Evolutionary conservation across 2,329 filamentous ascomycete species (phyloP).

Genomic region (Fusarium siculi): DNA sequence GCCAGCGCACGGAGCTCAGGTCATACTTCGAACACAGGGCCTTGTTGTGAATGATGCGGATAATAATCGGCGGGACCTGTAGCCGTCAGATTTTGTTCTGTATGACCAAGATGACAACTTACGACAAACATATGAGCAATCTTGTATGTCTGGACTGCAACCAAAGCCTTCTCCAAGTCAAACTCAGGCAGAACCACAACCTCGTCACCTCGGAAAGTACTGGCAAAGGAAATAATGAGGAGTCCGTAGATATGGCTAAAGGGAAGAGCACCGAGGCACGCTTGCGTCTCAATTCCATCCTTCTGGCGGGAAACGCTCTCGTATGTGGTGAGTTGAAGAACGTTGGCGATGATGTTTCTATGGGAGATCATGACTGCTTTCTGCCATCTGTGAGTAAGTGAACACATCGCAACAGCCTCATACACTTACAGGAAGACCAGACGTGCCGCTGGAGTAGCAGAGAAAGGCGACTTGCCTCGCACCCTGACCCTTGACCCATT

Average conservation of each 20-base stretch:
- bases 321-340: background rate
- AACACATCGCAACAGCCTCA: accelerated
- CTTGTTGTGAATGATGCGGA: background rate
- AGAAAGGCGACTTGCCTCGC: background rate
- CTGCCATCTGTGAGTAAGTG: background rate
- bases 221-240: background rate
- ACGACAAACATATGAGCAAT: background rate
- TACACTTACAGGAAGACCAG: background rate
- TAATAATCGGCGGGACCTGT: background rate
- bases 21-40: background rate
- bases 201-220: background rate
- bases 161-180: accelerated
- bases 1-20: background rate
- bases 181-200: accelerated
- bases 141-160: background rate
- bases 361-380: background rate
- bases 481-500: background rate
- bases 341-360: background rate
- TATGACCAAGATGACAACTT: accelerated
- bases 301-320: accelerated
- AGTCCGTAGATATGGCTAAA: background rate
- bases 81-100: accelerated
- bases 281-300: background rate
- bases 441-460: background rate
- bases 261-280: background rate